A percentile compares a stretch with the other conserved stretches of the same genome.
These are phyloP conservation scores for Neurospora sp. DNA, from an alignment of 495 filamentous ascomycete species.

Conservation along the genomic window DNA sequence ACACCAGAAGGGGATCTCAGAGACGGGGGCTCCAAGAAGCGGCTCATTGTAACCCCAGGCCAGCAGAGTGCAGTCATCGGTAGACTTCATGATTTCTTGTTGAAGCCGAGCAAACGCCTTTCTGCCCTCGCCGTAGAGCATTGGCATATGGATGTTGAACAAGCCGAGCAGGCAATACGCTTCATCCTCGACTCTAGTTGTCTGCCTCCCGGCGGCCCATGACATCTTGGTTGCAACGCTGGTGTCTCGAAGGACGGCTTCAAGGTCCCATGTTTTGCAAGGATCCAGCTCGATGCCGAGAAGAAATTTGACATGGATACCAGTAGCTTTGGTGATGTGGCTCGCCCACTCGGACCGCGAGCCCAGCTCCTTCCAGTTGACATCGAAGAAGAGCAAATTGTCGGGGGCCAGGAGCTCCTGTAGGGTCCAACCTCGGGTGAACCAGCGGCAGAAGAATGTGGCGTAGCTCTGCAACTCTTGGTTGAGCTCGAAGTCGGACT, in stretches of 20 bases:
- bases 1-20: neutral
- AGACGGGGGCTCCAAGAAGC: neutral
- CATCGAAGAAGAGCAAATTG: conserved; percentile 21
- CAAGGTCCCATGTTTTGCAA: conserved; percentile 1
- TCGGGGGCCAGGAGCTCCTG: conserved; percentile 31
- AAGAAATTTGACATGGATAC: neutral
- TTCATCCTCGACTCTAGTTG: conserved; percentile 22
- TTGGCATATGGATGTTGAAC: conserved; percentile 27
- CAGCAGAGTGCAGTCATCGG: conserved; percentile 17
- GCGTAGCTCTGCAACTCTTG: neutral
- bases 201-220: conserved; percentile 23
- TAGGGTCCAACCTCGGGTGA: conserved; percentile 33
- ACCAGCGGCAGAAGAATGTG: conserved; percentile 20
- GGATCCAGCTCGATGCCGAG: conserved; percentile 8
- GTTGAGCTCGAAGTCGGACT: neutral
- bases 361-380: conserved; percentile 10
- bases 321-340: neutral
- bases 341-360: neutral
- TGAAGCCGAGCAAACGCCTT: conserved; percentile 26
- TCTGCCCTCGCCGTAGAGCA: conserved; percentile 28
- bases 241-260: neutral
- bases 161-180: conserved; percentile 30
- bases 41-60: neutral
- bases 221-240: conserved; percentile 28
- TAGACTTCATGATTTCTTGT: conserved; percentile 20